Conservation (phyloP, 352 stramenopile genomes). For the Bremia lactucae region DNA sequence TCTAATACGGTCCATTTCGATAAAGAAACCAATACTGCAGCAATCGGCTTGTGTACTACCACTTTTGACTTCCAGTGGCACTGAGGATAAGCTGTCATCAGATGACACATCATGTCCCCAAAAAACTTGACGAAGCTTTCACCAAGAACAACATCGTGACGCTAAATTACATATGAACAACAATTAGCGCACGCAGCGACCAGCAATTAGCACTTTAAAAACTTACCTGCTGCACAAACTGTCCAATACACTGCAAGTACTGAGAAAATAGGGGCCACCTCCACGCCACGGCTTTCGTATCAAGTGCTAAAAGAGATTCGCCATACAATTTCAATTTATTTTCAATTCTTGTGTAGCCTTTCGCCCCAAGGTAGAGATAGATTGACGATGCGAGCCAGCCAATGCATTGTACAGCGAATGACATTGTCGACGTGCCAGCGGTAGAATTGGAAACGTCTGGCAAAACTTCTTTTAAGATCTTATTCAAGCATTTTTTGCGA, state of each 20-base stretch:
- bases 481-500: slow-evolving; percentile 60
- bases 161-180: slow-evolving; percentile 10
- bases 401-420: slow-evolving; percentile 50
- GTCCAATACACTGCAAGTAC: slow-evolving; percentile 44
- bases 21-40: slow-evolving; percentile 30
- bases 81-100: slow-evolving; percentile 49
- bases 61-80: slow-evolving; percentile 56
- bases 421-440: slow-evolving; percentile 21
- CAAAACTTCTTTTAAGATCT: slow-evolving; percentile 63
- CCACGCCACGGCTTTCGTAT: slow-evolving; percentile 33
- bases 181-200: slow-evolving; percentile 6
- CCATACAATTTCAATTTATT: slow-evolving; percentile 53
- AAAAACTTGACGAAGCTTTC: slow-evolving; percentile 44
- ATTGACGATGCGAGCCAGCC: slow-evolving; percentile 36
- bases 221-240: slow-evolving; percentile 46
- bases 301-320: slow-evolving; percentile 53
- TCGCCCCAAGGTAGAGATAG: slow-evolving; percentile 36
- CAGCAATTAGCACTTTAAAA: background rate
- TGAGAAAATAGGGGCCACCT: slow-evolving; percentile 49
- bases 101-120: slow-evolving; percentile 42
- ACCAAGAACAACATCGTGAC: slow-evolving; percentile 18
- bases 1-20: slow-evolving; percentile 26
- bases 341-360: slow-evolving; percentile 55
- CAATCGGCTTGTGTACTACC: slow-evolving; percentile 40
- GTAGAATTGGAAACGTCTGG: slow-evolving; percentile 42